Evolutionary conservation across 805 yeast genomes (phyloP).

Genomic region (Kluyveromyces lactis): DNA sequence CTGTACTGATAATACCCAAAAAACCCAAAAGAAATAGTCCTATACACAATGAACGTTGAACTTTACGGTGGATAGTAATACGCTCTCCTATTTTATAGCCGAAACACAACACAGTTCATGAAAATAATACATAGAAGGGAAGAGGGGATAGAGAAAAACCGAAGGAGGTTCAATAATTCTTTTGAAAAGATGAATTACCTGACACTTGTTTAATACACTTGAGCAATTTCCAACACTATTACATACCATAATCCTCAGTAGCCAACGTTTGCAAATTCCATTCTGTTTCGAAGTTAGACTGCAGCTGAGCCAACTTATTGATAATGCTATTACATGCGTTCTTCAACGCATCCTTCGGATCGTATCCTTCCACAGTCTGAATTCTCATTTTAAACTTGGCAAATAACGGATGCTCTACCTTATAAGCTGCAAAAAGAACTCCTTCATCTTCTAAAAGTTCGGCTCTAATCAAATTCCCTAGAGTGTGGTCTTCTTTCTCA

Average conservation of each 20-base stretch:
- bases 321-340: constrained; percentile 84
- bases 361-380: constrained; percentile 92
- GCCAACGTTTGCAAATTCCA: constrained; percentile 83
- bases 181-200: too few relatives aligned
- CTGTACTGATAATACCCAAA: too few relatives aligned
- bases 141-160: too few relatives aligned
- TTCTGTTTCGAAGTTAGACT: constrained; percentile 77
- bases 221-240: not conserved
- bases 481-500: constrained; percentile 96
- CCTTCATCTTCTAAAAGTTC: constrained; percentile 78
- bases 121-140: too few relatives aligned
- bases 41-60: too few relatives aligned
- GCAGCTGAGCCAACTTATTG: constrained; percentile 64
- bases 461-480: constrained; percentile 82
- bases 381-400: constrained; percentile 91
- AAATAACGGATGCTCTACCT: constrained; percentile 95
- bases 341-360: constrained; percentile 82
- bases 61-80: too few relatives aligned
- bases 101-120: too few relatives aligned
- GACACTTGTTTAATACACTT: too few relatives aligned
- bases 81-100: too few relatives aligned
- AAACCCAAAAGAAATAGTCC: too few relatives aligned
- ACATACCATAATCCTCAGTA: constrained; percentile 32
- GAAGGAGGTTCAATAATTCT: too few relatives aligned
- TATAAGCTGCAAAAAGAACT: constrained; percentile 95